Evolutionary conservation across 192 early-diverging fungal species (phyloP).

Genomic region (Diversispora eburnea): DNA sequence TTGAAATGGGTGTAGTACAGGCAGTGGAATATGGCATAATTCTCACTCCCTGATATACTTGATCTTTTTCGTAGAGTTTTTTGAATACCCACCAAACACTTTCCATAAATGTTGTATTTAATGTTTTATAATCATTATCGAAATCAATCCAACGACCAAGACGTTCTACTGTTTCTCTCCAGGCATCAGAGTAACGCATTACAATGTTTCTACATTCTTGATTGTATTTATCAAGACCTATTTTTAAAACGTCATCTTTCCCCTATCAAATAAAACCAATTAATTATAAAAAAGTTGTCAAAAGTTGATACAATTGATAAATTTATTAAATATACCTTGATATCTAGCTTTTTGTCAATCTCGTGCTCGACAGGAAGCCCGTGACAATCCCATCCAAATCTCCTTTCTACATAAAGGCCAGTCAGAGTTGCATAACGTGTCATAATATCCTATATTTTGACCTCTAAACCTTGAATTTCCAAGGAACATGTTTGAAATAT

Average conservation of each 20-base stretch:
- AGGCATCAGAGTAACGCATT: slow-evolving; percentile 90
- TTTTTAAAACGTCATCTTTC: slow-evolving; percentile 80
- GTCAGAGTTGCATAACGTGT: slow-evolving; percentile 94
- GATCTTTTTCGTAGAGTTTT: slow-evolving; percentile 89
- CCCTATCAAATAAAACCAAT: slow-evolving; percentile 34
- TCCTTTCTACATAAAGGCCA: slow-evolving; percentile 95
- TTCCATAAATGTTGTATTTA: slow-evolving; percentile 96
- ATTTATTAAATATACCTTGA: slow-evolving; percentile 46
- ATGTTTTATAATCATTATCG: slow-evolving; percentile 99
- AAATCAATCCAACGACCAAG: slow-evolving; percentile 99
- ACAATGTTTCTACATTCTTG: slow-evolving; percentile 95
- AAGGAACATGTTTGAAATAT: neutral
- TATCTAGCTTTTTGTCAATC: slow-evolving; percentile 90
- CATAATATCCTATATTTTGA: slow-evolving; percentile 75
- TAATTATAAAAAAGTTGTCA: neutral
- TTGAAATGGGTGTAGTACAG: slow-evolving; percentile 88
- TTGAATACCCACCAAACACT: slow-evolving; percentile 99
- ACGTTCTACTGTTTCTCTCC: slow-evolving; percentile 91
- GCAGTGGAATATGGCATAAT: slow-evolving; percentile 98
- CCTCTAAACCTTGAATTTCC: neutral
- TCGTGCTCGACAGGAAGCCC: slow-evolving; percentile 89
- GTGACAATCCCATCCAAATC: slow-evolving; percentile 97
- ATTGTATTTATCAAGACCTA: slow-evolving; percentile 98
- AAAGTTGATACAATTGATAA: neutral
- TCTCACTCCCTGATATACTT: slow-evolving; percentile 89